phyloP scores from a whole-genome alignment of 805 yeast species.

The Monosporozyma aerobia region DNA sequence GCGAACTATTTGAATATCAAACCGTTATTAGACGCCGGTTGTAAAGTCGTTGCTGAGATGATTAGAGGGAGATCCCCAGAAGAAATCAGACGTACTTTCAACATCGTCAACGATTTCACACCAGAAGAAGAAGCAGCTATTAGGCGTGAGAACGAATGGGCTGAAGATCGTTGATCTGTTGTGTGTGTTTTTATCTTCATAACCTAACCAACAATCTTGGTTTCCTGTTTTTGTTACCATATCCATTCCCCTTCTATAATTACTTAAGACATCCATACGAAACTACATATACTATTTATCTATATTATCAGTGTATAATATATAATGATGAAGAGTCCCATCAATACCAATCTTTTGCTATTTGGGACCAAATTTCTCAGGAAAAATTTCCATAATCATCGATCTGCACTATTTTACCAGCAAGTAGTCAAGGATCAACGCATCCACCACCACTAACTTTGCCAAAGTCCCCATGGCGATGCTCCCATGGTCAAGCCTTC shows the following conservation, averaged over 20 bases:
- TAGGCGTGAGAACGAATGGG: constrained; percentile 85
- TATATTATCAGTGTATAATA: neutral
- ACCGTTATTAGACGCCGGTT: constrained; percentile 68
- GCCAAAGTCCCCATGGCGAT: too few relatives aligned
- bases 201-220: too few relatives aligned
- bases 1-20: constrained; percentile 70
- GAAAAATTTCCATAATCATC: neutral
- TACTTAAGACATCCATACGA: neutral
- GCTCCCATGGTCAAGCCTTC: neutral
- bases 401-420: neutral
- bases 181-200: too few relatives aligned
- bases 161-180: constrained; percentile 61
- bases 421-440: neutral
- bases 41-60: constrained; percentile 78
- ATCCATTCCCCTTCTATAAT: neutral
- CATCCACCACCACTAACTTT: too few relatives aligned
- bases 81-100: constrained; percentile 70
- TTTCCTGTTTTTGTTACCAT: neutral
- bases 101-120: constrained; percentile 72
- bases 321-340: neutral
- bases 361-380: neutral
- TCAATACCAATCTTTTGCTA: neutral
- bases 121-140: constrained; percentile 86
- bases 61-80: constrained; percentile 72
- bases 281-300: neutral